Percentiles rank a stretch among this genome's conserved stretches.
phyloP scores from a whole-genome alignment of 1,139 yeast genomes.

The Groenewaldozyma auringiensis region DNA sequence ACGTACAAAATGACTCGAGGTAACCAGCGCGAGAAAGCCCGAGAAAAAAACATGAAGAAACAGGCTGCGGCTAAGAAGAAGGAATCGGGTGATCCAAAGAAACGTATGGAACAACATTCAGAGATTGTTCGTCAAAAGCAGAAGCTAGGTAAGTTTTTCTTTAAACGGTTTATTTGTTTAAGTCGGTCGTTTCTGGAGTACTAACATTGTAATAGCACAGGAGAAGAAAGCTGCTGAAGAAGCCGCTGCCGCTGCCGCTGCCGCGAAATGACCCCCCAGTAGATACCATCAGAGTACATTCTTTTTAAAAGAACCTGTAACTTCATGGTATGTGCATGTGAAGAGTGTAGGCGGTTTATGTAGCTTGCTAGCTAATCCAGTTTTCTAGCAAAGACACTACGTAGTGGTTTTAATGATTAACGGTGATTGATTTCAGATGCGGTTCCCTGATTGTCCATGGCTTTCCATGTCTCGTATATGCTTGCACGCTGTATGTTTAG shows the following conservation, averaged over 20 bases:
- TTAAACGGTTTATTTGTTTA: not conserved
- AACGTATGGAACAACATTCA: conserved; percentile 81
- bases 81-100: conserved; percentile 72
- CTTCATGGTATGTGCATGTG: not conserved
- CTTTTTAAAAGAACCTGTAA: not conserved
- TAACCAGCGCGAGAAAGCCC: conserved; percentile 89
- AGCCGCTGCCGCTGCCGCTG: not conserved
- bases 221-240: conserved; percentile 18
- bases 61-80: conserved; percentile 55
- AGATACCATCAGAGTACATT: no score
- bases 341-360: not conserved
- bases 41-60: conserved; percentile 82
- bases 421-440: not conserved
- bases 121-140: conserved; percentile 84
- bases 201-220: conserved; percentile 10
- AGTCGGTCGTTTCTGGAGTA: no score
- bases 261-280: not conserved
- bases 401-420: conserved; percentile 49
- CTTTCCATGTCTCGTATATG: no score
- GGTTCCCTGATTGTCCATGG: no score
- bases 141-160: conserved; percentile 53
- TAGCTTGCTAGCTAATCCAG: conserved; percentile 70
- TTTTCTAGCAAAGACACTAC: no score
- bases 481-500: no score
- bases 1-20: conserved; percentile 90